Base-by-base conservation (phyloP, 352 stramenopile genomes). In the Globisporangium spinosum region DNA sequence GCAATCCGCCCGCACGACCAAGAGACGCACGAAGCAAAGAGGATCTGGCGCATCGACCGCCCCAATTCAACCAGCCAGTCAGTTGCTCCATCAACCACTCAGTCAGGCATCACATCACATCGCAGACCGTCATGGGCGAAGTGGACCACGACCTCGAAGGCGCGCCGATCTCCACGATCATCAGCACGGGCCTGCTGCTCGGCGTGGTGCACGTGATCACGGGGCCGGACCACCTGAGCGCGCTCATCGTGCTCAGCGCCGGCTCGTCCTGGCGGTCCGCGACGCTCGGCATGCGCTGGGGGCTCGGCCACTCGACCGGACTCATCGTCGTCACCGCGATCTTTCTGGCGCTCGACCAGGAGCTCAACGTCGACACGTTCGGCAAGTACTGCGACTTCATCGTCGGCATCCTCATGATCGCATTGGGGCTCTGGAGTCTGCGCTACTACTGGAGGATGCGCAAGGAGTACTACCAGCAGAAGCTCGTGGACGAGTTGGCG, bases 151-250 rank as follows among this genome's bases (percentile, higher is more conserved):
- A 68, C 27, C 68, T 87, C 27, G 64, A 73, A 12, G 59, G 59
- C 49, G 75, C 78, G 15, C 72, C 71, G 45, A 67, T 82, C 53
- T 65, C 61, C 51, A 76, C 71, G 23, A 67, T 88, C 67, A 83
- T 88, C 69, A 70, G 71, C 75, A 85, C 80, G 57, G 80, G 80
- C 0, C 68, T 89, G 23, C 67, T 83, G 34, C 66, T 89, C 4
- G 80, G 80, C 57, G 65, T 89, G 58, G 68, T 89, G 27, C 80
- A 89, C 63, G 80, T 89, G 67, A 65, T 89, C 69, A 89, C 80
- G 43, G 80, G 80, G 0, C 91, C 91, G 0, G 90, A 97, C 76
- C 91, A 98, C 74, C 77, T 98, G 0, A 91, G 82, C n/a, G 90
- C 90, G 34, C 71, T 97, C 13, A 87, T 88, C 32, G 94, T 90